Percentiles rank a stretch among this genome's conserved stretches.
These are phyloP conservation scores for Annulohypoxylon bovei DNA, from an alignment of 495 filamentous ascomycete genomes.

Conservation along the genomic window DNA sequence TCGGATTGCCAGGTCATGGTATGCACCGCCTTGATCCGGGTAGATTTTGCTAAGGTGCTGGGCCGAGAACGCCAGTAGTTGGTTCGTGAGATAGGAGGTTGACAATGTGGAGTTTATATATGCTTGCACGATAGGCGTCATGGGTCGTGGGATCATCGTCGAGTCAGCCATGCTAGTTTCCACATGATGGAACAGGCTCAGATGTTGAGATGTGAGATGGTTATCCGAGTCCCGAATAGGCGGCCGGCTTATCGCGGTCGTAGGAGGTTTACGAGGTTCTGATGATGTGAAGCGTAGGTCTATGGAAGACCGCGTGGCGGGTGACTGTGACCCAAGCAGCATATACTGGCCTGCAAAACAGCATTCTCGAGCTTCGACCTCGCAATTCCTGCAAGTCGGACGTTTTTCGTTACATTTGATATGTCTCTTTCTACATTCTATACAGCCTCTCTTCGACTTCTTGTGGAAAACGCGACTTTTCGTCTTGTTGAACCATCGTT, in stretches of 20 bases:
- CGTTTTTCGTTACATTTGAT: slow-evolving; percentile 44
- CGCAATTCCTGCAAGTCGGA: slow-evolving; percentile 26
- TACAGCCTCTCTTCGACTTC: slow-evolving; percentile 54
- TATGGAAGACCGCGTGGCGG: neutral
- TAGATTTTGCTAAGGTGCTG: slow-evolving; percentile 50
- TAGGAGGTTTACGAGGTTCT: neutral
- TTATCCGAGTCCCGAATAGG: neutral
- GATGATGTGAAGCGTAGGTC: neutral
- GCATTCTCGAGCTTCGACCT: neutral
- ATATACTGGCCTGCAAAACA: neutral
- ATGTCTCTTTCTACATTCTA: slow-evolving; percentile 54
- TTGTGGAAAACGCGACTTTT: slow-evolving; percentile 44
- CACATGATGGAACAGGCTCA: neutral
- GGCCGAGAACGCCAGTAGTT: slow-evolving; percentile 54
- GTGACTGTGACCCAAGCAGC: neutral
- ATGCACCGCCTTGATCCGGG: slow-evolving; percentile 43
- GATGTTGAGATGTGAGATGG: neutral
- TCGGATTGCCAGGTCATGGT: slow-evolving; percentile 52
- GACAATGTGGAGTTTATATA: neutral
- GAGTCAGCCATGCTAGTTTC: neutral
- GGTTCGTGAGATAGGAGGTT: slow-evolving; percentile 52
- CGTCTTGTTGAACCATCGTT: neutral
- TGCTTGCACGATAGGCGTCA: neutral
- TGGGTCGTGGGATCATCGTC: neutral
- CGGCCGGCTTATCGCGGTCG: neutral